Evolutionary conservation across 345 rosid species (phyloP), one percentile per base, ranked within the genome.

Genomic region (Physaria fendleri): DNA sequence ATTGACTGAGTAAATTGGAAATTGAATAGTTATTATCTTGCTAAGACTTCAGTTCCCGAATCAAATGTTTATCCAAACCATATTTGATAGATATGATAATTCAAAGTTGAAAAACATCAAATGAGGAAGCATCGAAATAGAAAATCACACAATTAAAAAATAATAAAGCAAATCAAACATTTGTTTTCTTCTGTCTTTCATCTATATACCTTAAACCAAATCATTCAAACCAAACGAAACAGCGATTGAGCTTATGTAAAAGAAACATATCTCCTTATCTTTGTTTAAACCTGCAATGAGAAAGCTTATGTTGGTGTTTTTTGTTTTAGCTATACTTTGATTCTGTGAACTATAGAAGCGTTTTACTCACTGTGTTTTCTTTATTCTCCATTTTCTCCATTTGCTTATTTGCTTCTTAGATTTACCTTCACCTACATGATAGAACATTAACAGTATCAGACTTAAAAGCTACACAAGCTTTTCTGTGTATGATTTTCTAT

Each of bases 351-450:
- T 18, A 2, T 5, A 17, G 1, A 28, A 38, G 43, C 21, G n/a
- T 23, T 15, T 23, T 16, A 30, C 69, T 62, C 2, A 47, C 69
- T 24, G 55, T 40, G 56, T 88, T 92, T 75, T 92, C 97, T 72
- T 92, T 92, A 78, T 92, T 77, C 76, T 80, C 95, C 27, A 66
- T 54, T 10, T 52, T 23, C 33, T 54, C 60, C 27, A 21, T 60
- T 47, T 67, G 68, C 46, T 60, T 61, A 21, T 60, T 47, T 67
- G 68, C 46, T 60, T 61, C 44, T 75, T 24, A 54, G 84, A 69
- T 66, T 73, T 56, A 28, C 45, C 70, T n/a, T 65, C 48, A 77
- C 78, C 97, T 82, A 79, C 35, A 44, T 40, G 25, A 32, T 56
- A 39, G 11, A 54, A 30, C 20, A 45, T 23, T 22, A 13, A 49